phyloP scores from a whole-genome alignment of 148 eudicot genomes.

The Drosera capensis region DNA sequence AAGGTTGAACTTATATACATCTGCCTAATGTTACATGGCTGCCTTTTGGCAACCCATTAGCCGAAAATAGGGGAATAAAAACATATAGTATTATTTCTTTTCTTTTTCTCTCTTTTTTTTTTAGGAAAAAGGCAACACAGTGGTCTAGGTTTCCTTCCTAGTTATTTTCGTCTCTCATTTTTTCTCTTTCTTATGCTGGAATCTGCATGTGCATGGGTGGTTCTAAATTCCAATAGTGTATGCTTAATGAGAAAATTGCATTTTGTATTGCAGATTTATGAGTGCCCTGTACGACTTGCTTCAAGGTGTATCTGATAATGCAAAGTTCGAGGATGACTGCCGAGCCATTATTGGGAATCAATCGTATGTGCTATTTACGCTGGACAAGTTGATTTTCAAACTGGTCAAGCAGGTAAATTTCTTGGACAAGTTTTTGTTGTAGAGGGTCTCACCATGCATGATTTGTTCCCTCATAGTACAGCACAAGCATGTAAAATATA shows the following conservation, averaged over 20 bases:
- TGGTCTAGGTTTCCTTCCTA: no score
- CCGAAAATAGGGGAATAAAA: no score
- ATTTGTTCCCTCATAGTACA: slow-evolving; percentile 20
- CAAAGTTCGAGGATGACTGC: slow-evolving; percentile 97
- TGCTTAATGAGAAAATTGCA: no score
- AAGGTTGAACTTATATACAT: no score
- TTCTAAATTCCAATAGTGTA: no score
- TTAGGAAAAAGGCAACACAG: no score
- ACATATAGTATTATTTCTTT: no score
- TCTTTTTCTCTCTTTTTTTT: no score
- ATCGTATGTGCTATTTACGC: slow-evolving; percentile 79
- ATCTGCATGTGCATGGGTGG: not conserved
- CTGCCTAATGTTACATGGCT: no score
- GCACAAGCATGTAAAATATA: not conserved
- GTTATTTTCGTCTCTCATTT: no score
- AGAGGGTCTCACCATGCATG: slow-evolving; percentile 13
- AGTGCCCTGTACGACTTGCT: slow-evolving; percentile 62
- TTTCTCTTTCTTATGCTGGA: no score
- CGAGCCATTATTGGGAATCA: slow-evolving; percentile 77
- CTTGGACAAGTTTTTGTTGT: not conserved
- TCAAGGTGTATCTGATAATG: slow-evolving; percentile 83
- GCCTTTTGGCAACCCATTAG: no score
- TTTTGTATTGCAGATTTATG: slow-evolving; percentile 46
- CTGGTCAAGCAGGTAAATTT: slow-evolving; percentile 74
- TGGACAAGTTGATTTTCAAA: slow-evolving; percentile 89